Conservation (phyloP, 306 rosid genomes). For the Hippophae tibetana region DNA sequence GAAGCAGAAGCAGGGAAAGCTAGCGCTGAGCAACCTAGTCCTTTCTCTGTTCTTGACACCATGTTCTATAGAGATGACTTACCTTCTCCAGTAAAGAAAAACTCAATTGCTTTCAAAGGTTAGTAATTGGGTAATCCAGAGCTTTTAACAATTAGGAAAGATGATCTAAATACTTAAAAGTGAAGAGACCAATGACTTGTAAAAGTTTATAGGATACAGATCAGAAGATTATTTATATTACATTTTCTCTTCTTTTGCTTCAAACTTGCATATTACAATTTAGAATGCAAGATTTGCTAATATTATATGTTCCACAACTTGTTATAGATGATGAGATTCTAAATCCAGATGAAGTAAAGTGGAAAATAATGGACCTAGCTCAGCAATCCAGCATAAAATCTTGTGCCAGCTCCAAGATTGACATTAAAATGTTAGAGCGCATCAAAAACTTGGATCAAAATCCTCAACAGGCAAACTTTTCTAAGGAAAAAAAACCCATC, state of each 20-base stretch:
- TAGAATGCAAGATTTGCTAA: too few species aligned
- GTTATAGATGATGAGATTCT: slow-evolving; percentile 39
- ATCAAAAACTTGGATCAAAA: slow-evolving; percentile 36
- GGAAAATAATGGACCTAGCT: slow-evolving; percentile 22
- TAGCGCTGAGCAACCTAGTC: slow-evolving; percentile 75
- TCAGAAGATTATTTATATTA: too few species aligned
- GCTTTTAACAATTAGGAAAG: slow-evolving; percentile 10
- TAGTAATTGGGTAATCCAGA: slow-evolving; percentile 20
- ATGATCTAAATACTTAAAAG: slow-evolving; percentile 1
- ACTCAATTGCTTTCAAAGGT: slow-evolving; percentile 47
- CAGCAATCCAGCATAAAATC: slow-evolving; percentile 26
- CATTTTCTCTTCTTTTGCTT: too few species aligned
- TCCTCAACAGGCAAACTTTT: slow-evolving; percentile 24
- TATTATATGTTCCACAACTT: slow-evolving; percentile 1
- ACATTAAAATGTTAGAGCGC: slow-evolving; percentile 27
- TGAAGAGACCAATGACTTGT: neutral
- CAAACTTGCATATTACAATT: too few species aligned
- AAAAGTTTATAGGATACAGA: too few species aligned
- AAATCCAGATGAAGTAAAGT: slow-evolving; percentile 31
- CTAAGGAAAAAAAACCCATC: neutral
- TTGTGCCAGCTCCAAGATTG: slow-evolving; percentile 28
- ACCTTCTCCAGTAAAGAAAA: slow-evolving; percentile 85
- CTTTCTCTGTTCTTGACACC: slow-evolving; percentile 85
- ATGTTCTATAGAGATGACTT: slow-evolving; percentile 78
- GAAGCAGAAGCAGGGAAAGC: slow-evolving; percentile 31